These are phyloP conservation scores for Claviceps sp. DNA, from an alignment of 2,329 filamentous ascomycete genomes.

Conservation along the genomic window DNA sequence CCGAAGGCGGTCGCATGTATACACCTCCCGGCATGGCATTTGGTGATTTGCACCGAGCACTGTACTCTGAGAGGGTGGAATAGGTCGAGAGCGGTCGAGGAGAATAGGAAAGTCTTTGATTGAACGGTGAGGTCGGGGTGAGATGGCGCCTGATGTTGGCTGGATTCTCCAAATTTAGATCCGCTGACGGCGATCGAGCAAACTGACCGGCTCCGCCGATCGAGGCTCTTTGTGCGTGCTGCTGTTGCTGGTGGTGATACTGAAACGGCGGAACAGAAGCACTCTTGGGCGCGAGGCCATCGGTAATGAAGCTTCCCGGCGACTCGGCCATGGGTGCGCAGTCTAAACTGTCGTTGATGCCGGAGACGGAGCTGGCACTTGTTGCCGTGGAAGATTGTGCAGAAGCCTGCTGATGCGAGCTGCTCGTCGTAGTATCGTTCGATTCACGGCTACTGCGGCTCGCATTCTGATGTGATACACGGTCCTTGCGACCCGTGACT, in stretches of 20 bases:
- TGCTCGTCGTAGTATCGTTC: conserved; percentile 34
- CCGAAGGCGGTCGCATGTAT: conserved; percentile 33
- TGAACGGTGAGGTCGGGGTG: conserved; percentile 41
- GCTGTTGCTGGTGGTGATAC: conserved; percentile 45
- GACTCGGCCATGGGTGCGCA: conserved; percentile 31
- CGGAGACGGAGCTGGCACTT: conserved; percentile 42
- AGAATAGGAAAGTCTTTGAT: conserved; percentile 44
- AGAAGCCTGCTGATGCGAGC: conserved; percentile 33
- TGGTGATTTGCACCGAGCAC: conserved; percentile 49
- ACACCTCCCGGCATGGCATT: conserved; percentile 27
- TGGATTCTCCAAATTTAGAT: conserved; percentile 33
- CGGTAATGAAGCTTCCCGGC: conserved; percentile 35
- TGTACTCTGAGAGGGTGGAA: conserved; percentile 59
- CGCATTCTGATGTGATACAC: conserved; percentile 20
- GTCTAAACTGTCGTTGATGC: conserved; percentile 33
- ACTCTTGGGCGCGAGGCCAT: conserved; percentile 27
- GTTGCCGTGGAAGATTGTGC: conserved; percentile 40
- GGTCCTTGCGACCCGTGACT: conserved; percentile 19
- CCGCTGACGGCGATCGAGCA: conserved; percentile 33
- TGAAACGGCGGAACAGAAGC: conserved; percentile 43
- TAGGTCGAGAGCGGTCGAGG: conserved; percentile 64
- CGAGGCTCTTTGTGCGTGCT: conserved; percentile 28
- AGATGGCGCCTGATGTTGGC: conserved; percentile 46
- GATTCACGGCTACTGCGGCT: conserved; percentile 40
- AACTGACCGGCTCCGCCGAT: conserved; percentile 21